phyloP scores from a whole-genome alignment of 2,329 filamentous ascomycete genomes.

The Xylaria sp. region DNA sequence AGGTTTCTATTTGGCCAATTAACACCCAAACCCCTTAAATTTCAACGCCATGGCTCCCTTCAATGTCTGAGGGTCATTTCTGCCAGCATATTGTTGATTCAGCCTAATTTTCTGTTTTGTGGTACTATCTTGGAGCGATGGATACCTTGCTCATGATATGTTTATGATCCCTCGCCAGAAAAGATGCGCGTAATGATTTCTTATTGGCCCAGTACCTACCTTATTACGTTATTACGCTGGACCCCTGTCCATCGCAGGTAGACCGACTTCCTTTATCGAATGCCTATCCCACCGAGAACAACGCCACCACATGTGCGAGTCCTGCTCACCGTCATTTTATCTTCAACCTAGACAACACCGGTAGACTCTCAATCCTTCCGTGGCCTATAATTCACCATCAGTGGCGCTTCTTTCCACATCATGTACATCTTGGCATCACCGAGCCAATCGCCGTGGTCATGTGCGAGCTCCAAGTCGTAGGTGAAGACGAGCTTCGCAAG shows the following conservation, averaged over 20 bases:
- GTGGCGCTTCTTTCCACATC: constrained; percentile 44
- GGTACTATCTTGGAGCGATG: no score
- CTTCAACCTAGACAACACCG: not conserved
- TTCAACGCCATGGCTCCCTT: constrained; percentile 1
- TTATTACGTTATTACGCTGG: no score
- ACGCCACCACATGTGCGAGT: not conserved
- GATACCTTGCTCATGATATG: no score
- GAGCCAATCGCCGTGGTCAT: constrained; percentile 41
- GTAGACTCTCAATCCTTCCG: constrained; percentile 3
- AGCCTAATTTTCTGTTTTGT: not conserved
- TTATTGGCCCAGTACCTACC: no score
- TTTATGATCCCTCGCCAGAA: no score
- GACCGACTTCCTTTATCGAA: not conserved
- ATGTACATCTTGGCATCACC: constrained; percentile 39
- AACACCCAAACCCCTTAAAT: constrained; percentile 15
- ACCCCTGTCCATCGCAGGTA: no score
- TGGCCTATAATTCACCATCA: constrained; percentile 41
- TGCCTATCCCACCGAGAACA: not conserved
- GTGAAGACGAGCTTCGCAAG: constrained; percentile 44
- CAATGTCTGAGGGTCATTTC: not conserved
- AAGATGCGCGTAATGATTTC: no score
- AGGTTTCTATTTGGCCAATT: constrained; percentile 7
- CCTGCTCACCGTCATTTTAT: not conserved
- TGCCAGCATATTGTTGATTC: not conserved
- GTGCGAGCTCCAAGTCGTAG: constrained; percentile 38